These are phyloP conservation scores for Dovyalis caffra DNA, from an alignment of 345 rosid species.

Conservation along the genomic window DNA sequence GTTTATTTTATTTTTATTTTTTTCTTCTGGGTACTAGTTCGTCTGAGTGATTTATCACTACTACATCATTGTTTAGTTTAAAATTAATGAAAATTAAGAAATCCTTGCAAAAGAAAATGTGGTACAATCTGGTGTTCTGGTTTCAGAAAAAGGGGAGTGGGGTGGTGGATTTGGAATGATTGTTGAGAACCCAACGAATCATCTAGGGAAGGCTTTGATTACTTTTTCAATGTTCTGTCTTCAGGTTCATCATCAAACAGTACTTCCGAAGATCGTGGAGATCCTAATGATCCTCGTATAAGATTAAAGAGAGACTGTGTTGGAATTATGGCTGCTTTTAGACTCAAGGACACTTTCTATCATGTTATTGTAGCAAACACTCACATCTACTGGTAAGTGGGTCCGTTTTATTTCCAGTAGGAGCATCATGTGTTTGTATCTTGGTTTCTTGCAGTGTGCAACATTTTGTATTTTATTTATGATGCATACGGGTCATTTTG, in stretches of 20 bases:
- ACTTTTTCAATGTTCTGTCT: conserved; percentile 9
- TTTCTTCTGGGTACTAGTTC: background rate
- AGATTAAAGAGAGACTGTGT: conserved; percentile 88
- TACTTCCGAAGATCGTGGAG: conserved; percentile 49
- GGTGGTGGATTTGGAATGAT: background rate
- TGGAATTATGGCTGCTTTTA: conserved; percentile 89
- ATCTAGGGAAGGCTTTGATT: background rate
- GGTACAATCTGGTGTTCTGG: background rate
- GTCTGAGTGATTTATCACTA: background rate
- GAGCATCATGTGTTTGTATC: background rate
- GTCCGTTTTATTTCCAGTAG: background rate
- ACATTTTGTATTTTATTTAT: conserved; percentile 1
- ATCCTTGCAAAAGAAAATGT: background rate
- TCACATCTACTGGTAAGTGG: conserved; percentile 74
- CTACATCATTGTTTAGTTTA: background rate
- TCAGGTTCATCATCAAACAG: conserved; percentile 35
- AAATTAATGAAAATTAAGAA: background rate
- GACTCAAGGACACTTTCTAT: conserved; percentile 53
- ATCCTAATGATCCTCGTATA: conserved; percentile 73
- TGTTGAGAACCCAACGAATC: background rate
- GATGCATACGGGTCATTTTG: background rate
- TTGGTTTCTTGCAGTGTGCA: conserved; percentile 1
- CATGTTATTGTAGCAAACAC: conserved; percentile 84
- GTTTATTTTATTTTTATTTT: too few relatives aligned
- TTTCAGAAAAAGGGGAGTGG: background rate